Evolutionary conservation across 2,329 filamentous ascomycete species (phyloP), one percentile per base, ranked within the genome.

Genomic region (Zymoseptoria tritici): DNA sequence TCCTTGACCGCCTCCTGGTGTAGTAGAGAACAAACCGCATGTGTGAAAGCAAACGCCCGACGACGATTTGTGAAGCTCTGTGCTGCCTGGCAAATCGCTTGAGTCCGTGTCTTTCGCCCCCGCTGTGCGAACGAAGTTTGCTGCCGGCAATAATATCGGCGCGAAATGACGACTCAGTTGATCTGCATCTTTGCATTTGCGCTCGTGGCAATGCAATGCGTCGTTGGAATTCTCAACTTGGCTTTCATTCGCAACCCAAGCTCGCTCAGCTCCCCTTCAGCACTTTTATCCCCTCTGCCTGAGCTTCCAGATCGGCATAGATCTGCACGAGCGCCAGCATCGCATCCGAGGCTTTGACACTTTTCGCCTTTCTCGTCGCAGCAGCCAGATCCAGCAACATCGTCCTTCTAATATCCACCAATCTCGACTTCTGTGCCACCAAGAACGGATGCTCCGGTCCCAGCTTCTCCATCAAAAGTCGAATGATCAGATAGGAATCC

Each of bases 321-420:
- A 87, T 76, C 49, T 78, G 78, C 69, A 87, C 73, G 13, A 88
- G 72, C 64, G 79, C 80, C 69, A 88, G 73, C 22, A 83, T 72
- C 6, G 76, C 76, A n/a, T 72, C 71, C 13, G 76, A 73, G 22
- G 73, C 68, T 13, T 69, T 67, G 19, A 76, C 74, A 21, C 65
- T 64, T 54, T 77, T 80, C 6, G 81, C 79, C 66, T 86, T 82
- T 68, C 84, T 83, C 57, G 89, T 72, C 4, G 84, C 83, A 49
- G 81, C 81, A 58, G 81, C 84, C 31, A 90, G 73, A 74, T 90
- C 87, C 52, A 88, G 75, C 31, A 88, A 71, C 59, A 90, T 72
- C 0, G 85, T 87, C 58, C 84, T 83, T 61, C 81, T 79, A 22
- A 88, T 77, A 66, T 81, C 82, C 46, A 77, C 71, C 57, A 88